Base-by-base conservation (phyloP, 805 yeast genomes). In the Candida chilensis region DNA sequence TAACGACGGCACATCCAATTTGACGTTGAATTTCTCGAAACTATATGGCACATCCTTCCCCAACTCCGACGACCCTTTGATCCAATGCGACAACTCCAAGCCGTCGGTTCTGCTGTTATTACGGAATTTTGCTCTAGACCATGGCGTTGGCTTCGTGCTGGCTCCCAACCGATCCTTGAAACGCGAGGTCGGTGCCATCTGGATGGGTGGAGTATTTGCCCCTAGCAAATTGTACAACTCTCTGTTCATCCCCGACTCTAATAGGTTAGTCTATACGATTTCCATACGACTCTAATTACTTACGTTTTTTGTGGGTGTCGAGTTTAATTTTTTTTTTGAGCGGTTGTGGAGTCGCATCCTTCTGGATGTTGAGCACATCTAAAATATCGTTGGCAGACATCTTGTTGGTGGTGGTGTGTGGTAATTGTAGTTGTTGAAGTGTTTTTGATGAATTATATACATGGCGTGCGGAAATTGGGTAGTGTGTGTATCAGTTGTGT, bases 191-290 rank as follows among this genome's bases (percentile, higher is more conserved):
- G 60, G 62, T 30, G 64, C 63, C n/a, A 69, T 70, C n/a, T 67
- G 69, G 5, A 70, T 72, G 0, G 97, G 88, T 1, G 98, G 96
- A 2, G 94, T 76, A 51, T 86, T 86, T 24, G 92, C 88, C 4
- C 99, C 98, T 24, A 92, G 61, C 31, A 94, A 65, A 39, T 81
- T 82, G 53, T 81, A 88, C 32, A 92, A 61, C 50, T 92, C 98
- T 41, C 97, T 70, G 38, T 84, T 88, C 74, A 90, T 81, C 16
- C 95, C 95, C 2, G 76, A 61, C 27, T 65, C 52, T 28, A 41
- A 50, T 18, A 18, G 27, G 17, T 20, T 19, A 16, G 25, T n/a
- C n/a, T n/a, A n/a, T n/a, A n/a, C n/a, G 7, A 12, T 9, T 16
- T 20, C 13, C 21, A 13, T 20, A 5, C 36, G 31, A 12, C 8